phyloP scores from a whole-genome alignment of 1,284 basidiomycete genomes.

The Papiliotrema laurentii region DNA sequence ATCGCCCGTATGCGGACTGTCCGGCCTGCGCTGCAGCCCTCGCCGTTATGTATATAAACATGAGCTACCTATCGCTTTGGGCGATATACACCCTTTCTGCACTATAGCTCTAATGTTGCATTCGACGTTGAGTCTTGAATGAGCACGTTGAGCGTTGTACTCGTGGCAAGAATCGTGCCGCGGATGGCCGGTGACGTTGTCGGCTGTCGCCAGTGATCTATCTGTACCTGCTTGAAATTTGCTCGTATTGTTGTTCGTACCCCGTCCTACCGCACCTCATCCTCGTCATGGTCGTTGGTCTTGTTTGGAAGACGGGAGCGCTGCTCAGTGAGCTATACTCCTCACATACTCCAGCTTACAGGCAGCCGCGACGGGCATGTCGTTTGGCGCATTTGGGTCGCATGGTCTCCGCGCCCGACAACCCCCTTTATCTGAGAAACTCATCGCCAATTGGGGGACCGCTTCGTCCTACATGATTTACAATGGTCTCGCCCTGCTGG shows the following conservation, averaged over 20 bases:
- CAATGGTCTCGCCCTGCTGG: constrained; percentile 70
- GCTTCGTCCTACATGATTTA: constrained; percentile 53
- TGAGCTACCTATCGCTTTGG: too few species aligned
- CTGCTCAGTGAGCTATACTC: neutral
- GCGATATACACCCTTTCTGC: too few species aligned
- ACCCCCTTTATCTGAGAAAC: constrained; percentile 37
- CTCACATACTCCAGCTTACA: neutral
- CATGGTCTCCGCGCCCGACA: constrained; percentile 41
- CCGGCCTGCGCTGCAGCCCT: too few species aligned
- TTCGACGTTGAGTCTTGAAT: too few species aligned
- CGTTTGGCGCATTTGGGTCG: constrained; percentile 45
- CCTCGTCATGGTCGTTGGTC: constrained; percentile 2
- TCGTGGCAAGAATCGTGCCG: too few species aligned
- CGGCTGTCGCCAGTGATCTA: too few species aligned
- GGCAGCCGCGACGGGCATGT: constrained; percentile 44
- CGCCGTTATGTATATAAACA: too few species aligned
- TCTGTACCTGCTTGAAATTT: neutral
- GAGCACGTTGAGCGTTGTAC: too few species aligned
- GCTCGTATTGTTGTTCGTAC: neutral
- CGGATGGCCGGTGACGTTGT: too few species aligned
- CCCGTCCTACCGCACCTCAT: neutral
- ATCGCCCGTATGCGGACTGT: too few species aligned
- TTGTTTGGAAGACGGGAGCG: constrained; percentile 1
- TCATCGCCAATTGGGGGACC: constrained; percentile 37
- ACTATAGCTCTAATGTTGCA: too few species aligned